Percentiles rank a stretch among this genome's conserved stretches.
These are phyloP conservation scores for Neoscytalidium dimidiatum DNA, from an alignment of 2,329 filamentous ascomycete species.

Conservation along the genomic window DNA sequence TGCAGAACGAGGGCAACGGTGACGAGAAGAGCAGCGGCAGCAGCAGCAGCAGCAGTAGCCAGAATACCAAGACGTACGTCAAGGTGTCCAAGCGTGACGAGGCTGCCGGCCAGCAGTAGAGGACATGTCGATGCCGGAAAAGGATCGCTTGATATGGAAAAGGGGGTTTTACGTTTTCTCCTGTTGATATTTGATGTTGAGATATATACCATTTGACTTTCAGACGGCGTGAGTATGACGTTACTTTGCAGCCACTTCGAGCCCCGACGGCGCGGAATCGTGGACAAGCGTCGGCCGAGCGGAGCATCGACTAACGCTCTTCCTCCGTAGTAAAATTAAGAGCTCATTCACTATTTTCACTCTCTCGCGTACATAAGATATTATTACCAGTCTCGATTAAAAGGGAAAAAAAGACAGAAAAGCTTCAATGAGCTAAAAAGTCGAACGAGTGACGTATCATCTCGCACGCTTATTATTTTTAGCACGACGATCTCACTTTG, in stretches of 20 bases:
- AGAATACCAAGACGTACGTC: neutral
- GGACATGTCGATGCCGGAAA: too few relatives aligned
- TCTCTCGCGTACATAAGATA: neutral
- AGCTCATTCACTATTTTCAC: neutral
- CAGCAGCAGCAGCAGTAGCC: neutral
- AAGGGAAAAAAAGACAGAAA: neutral
- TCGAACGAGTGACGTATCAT: too few relatives aligned
- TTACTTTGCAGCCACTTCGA: too few relatives aligned
- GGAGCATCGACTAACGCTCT: neutral
- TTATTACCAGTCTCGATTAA: neutral
- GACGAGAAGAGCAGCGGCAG: neutral
- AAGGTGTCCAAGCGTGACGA: neutral
- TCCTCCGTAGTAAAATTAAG: neutral
- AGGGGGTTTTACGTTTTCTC: neutral
- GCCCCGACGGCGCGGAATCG: too few relatives aligned
- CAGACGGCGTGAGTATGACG: neutral
- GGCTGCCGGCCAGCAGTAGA: too few relatives aligned
- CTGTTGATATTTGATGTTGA: neutral
- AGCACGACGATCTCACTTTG: neutral
- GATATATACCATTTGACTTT: neutral
- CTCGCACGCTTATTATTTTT: neutral
- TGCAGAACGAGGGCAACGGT: neutral
- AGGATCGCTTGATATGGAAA: neutral
- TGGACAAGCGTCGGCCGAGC: neutral
- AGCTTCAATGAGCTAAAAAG: neutral